phyloP scores from a whole-genome alignment of 192 early-diverging fungal species.

The Helicostylum pulchrum region DNA sequence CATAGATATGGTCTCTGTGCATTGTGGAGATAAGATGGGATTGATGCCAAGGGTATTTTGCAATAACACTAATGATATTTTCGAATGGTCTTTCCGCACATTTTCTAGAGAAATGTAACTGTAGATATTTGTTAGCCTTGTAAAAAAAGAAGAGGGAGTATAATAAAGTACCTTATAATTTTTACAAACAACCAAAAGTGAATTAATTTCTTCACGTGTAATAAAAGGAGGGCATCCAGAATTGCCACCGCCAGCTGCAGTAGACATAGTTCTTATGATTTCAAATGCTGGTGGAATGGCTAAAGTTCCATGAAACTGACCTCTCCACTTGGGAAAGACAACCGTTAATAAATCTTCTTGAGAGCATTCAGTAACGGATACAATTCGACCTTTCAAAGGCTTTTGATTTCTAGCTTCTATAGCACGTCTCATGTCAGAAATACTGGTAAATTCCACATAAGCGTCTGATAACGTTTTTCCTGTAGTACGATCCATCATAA shows the following conservation, averaged over 20 bases:
- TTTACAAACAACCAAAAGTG: slow-evolving; percentile 62
- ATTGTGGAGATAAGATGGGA: slow-evolving; percentile 53
- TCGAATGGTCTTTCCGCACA: slow-evolving; percentile 76
- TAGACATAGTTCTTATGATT: slow-evolving; percentile 18
- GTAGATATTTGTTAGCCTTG: slow-evolving; percentile 46
- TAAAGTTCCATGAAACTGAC: slow-evolving; percentile 42
- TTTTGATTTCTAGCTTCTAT: slow-evolving; percentile 54
- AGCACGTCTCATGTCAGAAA: slow-evolving; percentile 49
- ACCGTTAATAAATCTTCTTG: slow-evolving; percentile 56
- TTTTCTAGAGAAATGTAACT: slow-evolving; percentile 73
- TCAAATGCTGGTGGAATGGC: slow-evolving; percentile 34
- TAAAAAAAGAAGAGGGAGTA: slow-evolving; percentile 42
- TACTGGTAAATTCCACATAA: slow-evolving; percentile 60
- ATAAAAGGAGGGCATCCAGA: slow-evolving; percentile 42
- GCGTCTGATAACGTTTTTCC: slow-evolving; percentile 70
- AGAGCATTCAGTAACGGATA: slow-evolving; percentile 44
- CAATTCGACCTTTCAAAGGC: slow-evolving; percentile 59
- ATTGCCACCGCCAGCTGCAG: slow-evolving; percentile 10
- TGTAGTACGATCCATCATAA: slow-evolving; percentile 59
- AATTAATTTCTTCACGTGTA: slow-evolving; percentile 70
- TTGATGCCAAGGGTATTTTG: slow-evolving; percentile 75
- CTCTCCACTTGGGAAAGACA: slow-evolving; percentile 60
- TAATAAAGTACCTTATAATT: slow-evolving; percentile 60
- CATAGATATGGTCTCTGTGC: slow-evolving; percentile 71
- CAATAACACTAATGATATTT: slow-evolving; percentile 67